Percentiles rank a stretch among this genome's conserved stretches.
These are phyloP conservation scores for Candida qinlingensis DNA, from an alignment of 805 yeast species.

Conservation along the genomic window DNA sequence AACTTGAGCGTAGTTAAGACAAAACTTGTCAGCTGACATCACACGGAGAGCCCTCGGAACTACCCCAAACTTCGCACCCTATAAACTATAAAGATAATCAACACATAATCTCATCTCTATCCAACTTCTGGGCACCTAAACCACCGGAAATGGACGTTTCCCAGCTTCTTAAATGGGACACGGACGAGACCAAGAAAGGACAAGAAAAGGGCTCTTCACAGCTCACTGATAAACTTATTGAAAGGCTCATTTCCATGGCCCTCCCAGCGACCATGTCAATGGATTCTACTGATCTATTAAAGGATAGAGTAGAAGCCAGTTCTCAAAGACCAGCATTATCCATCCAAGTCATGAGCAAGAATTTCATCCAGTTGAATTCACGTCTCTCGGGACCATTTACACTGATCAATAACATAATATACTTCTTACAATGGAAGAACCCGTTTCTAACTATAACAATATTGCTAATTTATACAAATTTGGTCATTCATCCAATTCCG, in stretches of 20 bases:
- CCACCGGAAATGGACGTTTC: slow-evolving; percentile 24
- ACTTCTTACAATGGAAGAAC: slow-evolving; percentile 58
- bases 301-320: slow-evolving; percentile 54
- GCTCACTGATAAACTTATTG: slow-evolving; percentile 67
- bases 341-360: slow-evolving; percentile 63
- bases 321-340: slow-evolving; percentile 63
- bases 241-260: slow-evolving; percentile 64
- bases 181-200: slow-evolving; percentile 3
- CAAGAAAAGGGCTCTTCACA: slow-evolving; percentile 9
- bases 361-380: slow-evolving; percentile 57
- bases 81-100: too few relatives aligned
- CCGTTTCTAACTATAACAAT: slow-evolving; percentile 58
- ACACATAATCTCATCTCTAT: not conserved
- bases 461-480: slow-evolving; percentile 42
- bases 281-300: slow-evolving; percentile 35
- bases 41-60: not conserved
- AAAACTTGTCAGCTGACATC: not conserved
- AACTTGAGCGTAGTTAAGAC: not conserved
- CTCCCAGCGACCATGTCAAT: slow-evolving; percentile 56
- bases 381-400: slow-evolving; percentile 59
- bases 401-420: slow-evolving; percentile 49
- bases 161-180: slow-evolving; percentile 27
- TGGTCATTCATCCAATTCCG: slow-evolving; percentile 56
- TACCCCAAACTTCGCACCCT: not conserved
- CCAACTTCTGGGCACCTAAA: not conserved